Base-by-base conservation (phyloP, 768 basidiomycete genomes). In the Multifurca ochricompacta region DNA sequence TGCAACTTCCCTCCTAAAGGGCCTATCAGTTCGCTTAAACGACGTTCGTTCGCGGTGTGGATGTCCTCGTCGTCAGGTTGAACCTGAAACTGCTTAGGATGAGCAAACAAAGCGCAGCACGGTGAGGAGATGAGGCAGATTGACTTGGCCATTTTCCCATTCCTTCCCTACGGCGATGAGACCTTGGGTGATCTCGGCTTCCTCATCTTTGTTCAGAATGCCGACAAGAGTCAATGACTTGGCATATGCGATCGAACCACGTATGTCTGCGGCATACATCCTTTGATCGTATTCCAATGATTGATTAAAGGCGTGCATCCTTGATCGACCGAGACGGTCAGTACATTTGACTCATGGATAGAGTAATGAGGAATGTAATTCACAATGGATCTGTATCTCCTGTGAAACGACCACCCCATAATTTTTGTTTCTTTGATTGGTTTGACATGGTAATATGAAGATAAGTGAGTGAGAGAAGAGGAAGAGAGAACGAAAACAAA, bases 261-360 rank as follows among this genome's bases (percentile, higher is more conserved):
- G 78, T 61, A 98, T 87, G 64, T 99, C 96, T 23, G 82, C 92
- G 9, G 81, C 79, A 66, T 93, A 81, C 93, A 99, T 97, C 37
- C 91, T 80, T 68, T 89, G 82, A 68, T 98, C 95, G 70, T 97
- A 99, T 59, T 80, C 83, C 62, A 99, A 76, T 23, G 93, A 97
- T 68, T 97, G 91, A 68, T 97, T 98, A 75, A 95, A 98, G 28
- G 83, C 87, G 69, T 96, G 91, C 95, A 98, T 98, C 41, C 92
- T 95, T 27, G 34, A 14, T 30, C 16, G 51, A 48, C 9, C 36
- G 18, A 10, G 36, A 32, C 54, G 34, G 51, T 65, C 31, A 49
- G 45, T 59, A 49, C 48, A 58, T 57, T 51, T 43, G 61, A 59
- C 36, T 5, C 37, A 13, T 34, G 16, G n/a, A 32, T 43, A 34